Conservation (phyloP, 139 green algal genomes). For the Mesostigma viride region DNA sequence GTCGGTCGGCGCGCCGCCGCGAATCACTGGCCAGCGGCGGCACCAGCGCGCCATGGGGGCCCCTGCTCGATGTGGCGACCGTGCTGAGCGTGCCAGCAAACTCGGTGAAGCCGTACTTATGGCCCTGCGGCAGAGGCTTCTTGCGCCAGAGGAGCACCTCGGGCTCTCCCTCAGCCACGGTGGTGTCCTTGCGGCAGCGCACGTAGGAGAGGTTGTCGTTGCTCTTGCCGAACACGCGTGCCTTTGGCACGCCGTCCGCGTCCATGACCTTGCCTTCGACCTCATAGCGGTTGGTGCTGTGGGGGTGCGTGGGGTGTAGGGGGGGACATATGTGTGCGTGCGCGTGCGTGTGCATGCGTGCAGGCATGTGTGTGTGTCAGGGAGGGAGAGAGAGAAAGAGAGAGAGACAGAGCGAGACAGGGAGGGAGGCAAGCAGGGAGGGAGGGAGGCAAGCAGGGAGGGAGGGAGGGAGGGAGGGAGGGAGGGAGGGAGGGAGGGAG, state of each 20-base stretch:
- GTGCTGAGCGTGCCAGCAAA: slow-evolving; percentile 75
- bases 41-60: no score
- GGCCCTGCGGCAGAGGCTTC: slow-evolving; percentile 51
- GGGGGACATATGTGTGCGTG: background rate
- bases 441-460: no score
- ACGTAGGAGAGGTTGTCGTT: slow-evolving; percentile 59
- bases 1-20: slow-evolving; percentile 48
- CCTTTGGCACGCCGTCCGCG: slow-evolving; percentile 52
- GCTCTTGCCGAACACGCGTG: slow-evolving; percentile 71
- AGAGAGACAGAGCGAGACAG: no score
- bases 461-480: background rate
- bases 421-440: no score
- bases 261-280: slow-evolving; percentile 45
- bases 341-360: background rate
- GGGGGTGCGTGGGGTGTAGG: no score
- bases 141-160: slow-evolving; percentile 61
- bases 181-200: no score
- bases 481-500: background rate
- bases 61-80: slow-evolving; percentile 38
- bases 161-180: no score
- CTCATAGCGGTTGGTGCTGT: slow-evolving; percentile 32
- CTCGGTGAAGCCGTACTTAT: slow-evolving; percentile 80
- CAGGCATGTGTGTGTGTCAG: background rate
- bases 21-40: slow-evolving; percentile 64
- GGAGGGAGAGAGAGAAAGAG: no score